Evolutionary conservation across 1,284 basidiomycete genomes (phyloP).

Genomic region (Cryptococcus floricola): DNA sequence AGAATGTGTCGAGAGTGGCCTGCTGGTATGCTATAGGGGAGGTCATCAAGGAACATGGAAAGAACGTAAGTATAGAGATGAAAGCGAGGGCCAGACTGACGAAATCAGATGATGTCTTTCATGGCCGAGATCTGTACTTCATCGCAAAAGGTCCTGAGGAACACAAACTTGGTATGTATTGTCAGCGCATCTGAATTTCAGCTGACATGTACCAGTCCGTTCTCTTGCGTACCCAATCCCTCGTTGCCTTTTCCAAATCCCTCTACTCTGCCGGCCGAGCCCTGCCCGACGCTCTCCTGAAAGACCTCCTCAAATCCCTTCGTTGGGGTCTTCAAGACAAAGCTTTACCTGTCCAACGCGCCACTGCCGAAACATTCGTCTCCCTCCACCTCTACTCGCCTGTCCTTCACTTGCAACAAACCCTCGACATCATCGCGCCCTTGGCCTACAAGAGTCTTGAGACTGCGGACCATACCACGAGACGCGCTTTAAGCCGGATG

Average conservation of each 20-base stretch:
- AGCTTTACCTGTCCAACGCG: conserved; percentile 79
- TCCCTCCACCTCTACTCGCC: conserved; percentile 33
- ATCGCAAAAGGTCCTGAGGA: conserved; percentile 61
- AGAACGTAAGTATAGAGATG: conserved; percentile 58
- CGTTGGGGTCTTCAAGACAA: conserved; percentile 74
- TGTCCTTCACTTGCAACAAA: conserved; percentile 31
- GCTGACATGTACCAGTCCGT: conserved; percentile 55
- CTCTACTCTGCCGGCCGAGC: conserved; percentile 74
- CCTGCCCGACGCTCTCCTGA: conserved; percentile 70
- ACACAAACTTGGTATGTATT: conserved; percentile 63
- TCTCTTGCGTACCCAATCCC: conserved; percentile 76
- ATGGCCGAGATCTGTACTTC: conserved; percentile 75
- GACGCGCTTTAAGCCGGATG: conserved; percentile 71
- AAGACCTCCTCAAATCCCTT: conserved; percentile 83
- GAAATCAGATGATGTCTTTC: conserved; percentile 80
- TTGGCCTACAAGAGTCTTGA: conserved; percentile 76
- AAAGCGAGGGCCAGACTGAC: background rate
- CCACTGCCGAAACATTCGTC: conserved; percentile 59
- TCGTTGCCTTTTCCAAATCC: conserved; percentile 71
- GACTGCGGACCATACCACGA: conserved; percentile 74
- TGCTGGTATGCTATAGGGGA: conserved; percentile 73
- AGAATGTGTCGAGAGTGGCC: conserved; percentile 60
- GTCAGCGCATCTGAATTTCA: background rate
- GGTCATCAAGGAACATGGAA: conserved; percentile 76
- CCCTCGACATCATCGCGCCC: conserved; percentile 50